phyloP scores from a whole-genome alignment of 2,329 filamentous ascomycete species.

The Epichloe scottii region DNA sequence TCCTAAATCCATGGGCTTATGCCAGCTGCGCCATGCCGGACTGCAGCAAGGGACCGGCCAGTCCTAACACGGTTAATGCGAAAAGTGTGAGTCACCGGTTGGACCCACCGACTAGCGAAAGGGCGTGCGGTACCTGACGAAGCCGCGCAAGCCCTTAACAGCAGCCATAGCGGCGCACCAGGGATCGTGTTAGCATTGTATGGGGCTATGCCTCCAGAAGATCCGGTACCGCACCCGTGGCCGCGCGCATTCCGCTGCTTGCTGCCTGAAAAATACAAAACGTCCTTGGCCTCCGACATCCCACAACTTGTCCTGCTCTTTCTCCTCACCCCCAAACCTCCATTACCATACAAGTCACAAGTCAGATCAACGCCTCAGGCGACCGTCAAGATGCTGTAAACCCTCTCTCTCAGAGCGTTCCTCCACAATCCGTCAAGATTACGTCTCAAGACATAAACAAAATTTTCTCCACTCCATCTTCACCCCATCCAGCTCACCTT shows the following conservation, averaged over 20 bases:
- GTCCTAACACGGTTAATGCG: conserved; percentile 16
- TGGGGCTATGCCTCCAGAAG: not conserved
- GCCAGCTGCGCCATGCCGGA: not conserved
- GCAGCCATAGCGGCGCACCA: not conserved
- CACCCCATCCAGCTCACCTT: conserved; percentile 35
- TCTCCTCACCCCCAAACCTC: conserved; percentile 19
- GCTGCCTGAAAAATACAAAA: conserved; percentile 38
- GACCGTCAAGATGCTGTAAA: conserved; percentile 48
- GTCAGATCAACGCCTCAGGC: conserved; percentile 22
- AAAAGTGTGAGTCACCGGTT: conserved; percentile 24
- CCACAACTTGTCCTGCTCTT: conserved; percentile 14
- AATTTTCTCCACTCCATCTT: conserved; percentile 33
- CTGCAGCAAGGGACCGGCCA: conserved; percentile 11
- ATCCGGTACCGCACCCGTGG: conserved; percentile 9
- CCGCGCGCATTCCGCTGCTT: conserved; percentile 13
- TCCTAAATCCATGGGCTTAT: not conserved
- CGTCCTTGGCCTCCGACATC: conserved; percentile 14
- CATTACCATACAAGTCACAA: conserved; percentile 20
- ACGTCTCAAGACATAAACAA: conserved; percentile 29
- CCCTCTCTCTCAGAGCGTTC: conserved; percentile 25
- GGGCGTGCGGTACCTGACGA: conserved; percentile 11
- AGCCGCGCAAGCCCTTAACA: conserved; percentile 2
- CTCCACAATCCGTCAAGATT: conserved; percentile 38
- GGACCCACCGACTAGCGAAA: conserved; percentile 15
- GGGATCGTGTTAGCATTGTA: not conserved